These are phyloP conservation scores for Calonectria hongkongensis DNA, from an alignment of 2,329 filamentous ascomycete species.

Conservation along the genomic window DNA sequence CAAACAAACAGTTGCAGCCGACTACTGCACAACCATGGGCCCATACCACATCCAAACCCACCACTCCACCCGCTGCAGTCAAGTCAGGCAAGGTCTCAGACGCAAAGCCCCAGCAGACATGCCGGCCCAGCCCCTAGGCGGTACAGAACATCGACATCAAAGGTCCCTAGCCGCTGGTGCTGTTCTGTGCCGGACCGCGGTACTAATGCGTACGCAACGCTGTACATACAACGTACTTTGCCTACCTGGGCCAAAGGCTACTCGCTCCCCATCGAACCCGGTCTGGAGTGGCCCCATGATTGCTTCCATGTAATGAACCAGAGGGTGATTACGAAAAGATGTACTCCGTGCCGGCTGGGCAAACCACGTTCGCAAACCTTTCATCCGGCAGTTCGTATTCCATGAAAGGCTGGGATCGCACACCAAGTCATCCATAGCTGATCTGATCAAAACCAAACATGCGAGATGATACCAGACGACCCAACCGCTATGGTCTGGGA, in stretches of 20 bases:
- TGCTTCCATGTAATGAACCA: conserved; percentile 21
- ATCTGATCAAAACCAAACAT: conserved; percentile 16
- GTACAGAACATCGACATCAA: conserved; percentile 18
- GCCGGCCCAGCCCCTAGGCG: conserved; percentile 30
- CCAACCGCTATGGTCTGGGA: background rate
- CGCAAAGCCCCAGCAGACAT: conserved; percentile 32
- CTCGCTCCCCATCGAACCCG: conserved; percentile 32
- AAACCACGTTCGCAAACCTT: conserved; percentile 22
- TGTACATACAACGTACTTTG: conserved; percentile 25
- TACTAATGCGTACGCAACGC: conserved; percentile 28
- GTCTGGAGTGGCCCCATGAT: conserved; percentile 37
- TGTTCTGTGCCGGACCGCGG: conserved; percentile 20
- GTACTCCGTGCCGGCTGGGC: conserved; percentile 8
- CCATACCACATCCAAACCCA: conserved; percentile 30
- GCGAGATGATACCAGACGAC: conserved; percentile 4
- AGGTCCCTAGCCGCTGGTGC: conserved; percentile 23
- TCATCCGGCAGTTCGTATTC: conserved; percentile 28
- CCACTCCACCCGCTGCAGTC: conserved; percentile 32
- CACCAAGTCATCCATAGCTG: background rate
- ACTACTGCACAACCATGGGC: conserved; percentile 37
- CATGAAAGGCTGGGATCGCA: conserved; percentile 5
- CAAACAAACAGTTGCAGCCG: conserved; percentile 22
- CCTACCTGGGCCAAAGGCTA: conserved; percentile 27
- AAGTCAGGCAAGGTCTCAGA: conserved; percentile 33
- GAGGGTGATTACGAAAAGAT: conserved; percentile 18